Evolutionary conservation across 2,329 filamentous ascomycete species (phyloP).

Genomic region (Cladosporium velox): DNA sequence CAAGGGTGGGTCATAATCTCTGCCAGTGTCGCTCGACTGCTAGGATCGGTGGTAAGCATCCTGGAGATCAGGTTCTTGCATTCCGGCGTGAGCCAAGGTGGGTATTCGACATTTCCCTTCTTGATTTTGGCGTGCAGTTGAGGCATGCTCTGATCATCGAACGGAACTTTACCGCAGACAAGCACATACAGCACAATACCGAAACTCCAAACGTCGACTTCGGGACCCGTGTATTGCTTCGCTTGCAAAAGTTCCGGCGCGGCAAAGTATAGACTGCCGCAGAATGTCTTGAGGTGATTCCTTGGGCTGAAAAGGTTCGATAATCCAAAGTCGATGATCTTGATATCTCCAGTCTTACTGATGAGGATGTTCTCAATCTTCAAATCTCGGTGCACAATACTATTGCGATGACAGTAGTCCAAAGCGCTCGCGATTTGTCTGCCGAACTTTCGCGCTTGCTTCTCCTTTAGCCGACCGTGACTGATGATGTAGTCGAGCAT

Average conservation of each 20-base stretch:
- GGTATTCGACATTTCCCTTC: conserved; percentile 93
- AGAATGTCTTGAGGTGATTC: conserved; percentile 90
- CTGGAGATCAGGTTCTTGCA: conserved; percentile 89
- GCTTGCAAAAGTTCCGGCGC: conserved; percentile 93
- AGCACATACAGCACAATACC: conserved; percentile 96
- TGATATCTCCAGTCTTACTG: conserved; percentile 98
- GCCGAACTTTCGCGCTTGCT: conserved; percentile 95
- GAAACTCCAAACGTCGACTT: conserved; percentile 98
- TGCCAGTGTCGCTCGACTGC: conserved; percentile 77
- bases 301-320: conserved; percentile 93
- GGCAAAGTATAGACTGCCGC: conserved; percentile 95
- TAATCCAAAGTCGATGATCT: conserved; percentile 97
- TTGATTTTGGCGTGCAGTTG: conserved; percentile 98
- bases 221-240: conserved; percentile 89
- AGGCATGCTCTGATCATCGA: conserved; percentile 99
- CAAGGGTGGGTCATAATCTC: conserved; percentile 96
- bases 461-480: conserved; percentile 95
- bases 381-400: conserved; percentile 93
- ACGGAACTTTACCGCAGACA: conserved; percentile 96
- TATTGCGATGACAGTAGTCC: conserved; percentile 97
- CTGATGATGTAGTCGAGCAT: conserved; percentile 99
- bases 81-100: conserved; percentile 87
- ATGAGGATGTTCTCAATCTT: conserved; percentile 99
- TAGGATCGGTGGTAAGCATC: conserved; percentile 94
- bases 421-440: conserved; percentile 94